These are phyloP conservation scores for Neofusicoccum cordaticola DNA, from an alignment of 2,329 filamentous ascomycete species.

Conservation along the genomic window DNA sequence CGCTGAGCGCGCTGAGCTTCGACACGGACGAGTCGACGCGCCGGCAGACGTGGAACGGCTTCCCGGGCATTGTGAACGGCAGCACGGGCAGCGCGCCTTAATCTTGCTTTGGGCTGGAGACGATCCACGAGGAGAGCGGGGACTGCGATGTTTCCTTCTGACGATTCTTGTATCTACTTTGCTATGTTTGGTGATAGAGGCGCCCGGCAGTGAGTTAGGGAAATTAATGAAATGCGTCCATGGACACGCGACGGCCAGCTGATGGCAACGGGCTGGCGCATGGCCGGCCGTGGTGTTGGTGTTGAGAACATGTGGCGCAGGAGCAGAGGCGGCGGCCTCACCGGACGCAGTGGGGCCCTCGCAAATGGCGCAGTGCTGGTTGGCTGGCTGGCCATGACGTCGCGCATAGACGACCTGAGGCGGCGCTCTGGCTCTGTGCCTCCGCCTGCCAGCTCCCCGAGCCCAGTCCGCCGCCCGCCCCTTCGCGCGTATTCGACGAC, in stretches of 20 bases:
- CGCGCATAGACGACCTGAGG: background rate
- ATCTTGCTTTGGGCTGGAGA: background rate
- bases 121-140: background rate
- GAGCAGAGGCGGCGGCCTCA: too few relatives aligned
- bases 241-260: too few relatives aligned
- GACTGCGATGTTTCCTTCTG: too few relatives aligned
- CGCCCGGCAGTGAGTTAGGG: background rate
- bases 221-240: background rate
- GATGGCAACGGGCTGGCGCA: too few relatives aligned
- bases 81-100: background rate
- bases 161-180: background rate
- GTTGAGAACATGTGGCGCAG: too few relatives aligned
- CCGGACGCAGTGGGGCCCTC: too few relatives aligned
- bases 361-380: background rate
- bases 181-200: background rate
- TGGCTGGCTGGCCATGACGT: background rate
- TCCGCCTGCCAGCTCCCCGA: background rate
- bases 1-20: constrained; percentile 5
- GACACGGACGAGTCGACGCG: background rate
- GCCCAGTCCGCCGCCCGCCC: background rate
- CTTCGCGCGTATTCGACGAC: background rate
- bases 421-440: background rate
- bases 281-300: too few relatives aligned
- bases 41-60: constrained; percentile 13
- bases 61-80: background rate